Evolutionary conservation across 2,329 filamentous ascomycete genomes (phyloP), one percentile per base, ranked within the genome.

Genomic region (Arthroderma sp.): DNA sequence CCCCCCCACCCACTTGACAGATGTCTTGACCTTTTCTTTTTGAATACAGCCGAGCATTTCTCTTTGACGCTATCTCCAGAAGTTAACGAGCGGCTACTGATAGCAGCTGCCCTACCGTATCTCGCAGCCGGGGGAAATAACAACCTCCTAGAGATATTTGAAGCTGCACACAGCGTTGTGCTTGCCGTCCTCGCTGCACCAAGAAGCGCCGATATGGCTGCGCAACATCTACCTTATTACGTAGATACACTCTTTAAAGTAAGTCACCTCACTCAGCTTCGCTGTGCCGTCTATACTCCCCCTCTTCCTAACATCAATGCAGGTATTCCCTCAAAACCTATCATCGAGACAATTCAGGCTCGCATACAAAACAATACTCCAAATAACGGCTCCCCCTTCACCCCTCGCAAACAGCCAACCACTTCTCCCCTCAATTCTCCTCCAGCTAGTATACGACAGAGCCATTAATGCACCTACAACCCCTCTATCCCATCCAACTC

Each of bases 311-410:
- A 36, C 36, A 37, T 9, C 36, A 11, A 36, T 30, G 11, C 38
- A 70, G 56, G 80, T 85, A 1, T 94, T 94, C 61, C 87, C 88
- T 0, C 60, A 70, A 1, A 82, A 81, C 47, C 77, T 94, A 15
- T 88, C 85, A 0, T 73, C 84, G 1, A 78, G 87, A 10, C 88
- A 95, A 60, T 94, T 95, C 68, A 77, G 87, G 29, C 71, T 94
- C 6, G 88, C 87, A 7, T 88, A 94, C 69, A 85, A 82, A 59
- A 89, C 85, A 1, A 70, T 94, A 38, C 77, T 94, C 61, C 81
- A 83, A 54, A 81, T 93, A 47, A 79, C 86, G 7, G 81, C 83
- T 2, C 85, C 87, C 2, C 88, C 87, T 0, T 86, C 83, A 33
- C 74, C 78, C 1, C 74, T 93, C 36, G 78, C 83, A 31, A 78